A percentile compares a stretch with the other conserved stretches of the same genome.
phyloP scores from a whole-genome alignment of 2,329 filamentous ascomycete genomes.

The Xylariaceae sp. region DNA sequence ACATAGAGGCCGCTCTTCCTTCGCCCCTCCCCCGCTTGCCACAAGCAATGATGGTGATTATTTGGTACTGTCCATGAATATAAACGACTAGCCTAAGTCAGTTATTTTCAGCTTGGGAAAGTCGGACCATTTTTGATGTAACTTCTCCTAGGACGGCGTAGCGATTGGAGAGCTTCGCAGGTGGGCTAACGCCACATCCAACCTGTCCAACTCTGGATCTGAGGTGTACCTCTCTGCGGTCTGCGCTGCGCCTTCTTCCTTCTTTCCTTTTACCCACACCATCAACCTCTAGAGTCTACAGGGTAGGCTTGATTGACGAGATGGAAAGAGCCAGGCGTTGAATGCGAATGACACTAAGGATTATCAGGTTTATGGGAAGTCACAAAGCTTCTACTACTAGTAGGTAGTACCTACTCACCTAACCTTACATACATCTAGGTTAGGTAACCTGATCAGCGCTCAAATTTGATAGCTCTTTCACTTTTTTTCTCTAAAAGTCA shows the following conservation, averaged over 20 bases:
- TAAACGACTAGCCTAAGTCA: not conserved
- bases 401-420: too few species aligned
- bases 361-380: too few species aligned
- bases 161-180: not conserved
- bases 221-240: not conserved
- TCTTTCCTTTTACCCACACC: not conserved
- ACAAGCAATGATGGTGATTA: too few species aligned
- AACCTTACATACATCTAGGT: too few species aligned
- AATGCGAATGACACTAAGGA: too few species aligned
- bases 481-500: too few species aligned
- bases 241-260: not conserved
- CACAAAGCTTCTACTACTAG: too few species aligned
- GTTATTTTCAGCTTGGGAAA: not conserved
- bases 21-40: too few species aligned
- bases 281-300: too few species aligned
- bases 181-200: not conserved
- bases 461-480: not conserved
- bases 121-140: not conserved
- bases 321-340: too few species aligned
- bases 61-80: not conserved
- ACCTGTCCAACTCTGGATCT: not conserved
- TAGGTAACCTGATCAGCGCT: not conserved
- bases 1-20: too few species aligned
- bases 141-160: not conserved
- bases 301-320: too few species aligned